phyloP scores from a whole-genome alignment of 345 rosid species.

The Sonneratia alba region DNA sequence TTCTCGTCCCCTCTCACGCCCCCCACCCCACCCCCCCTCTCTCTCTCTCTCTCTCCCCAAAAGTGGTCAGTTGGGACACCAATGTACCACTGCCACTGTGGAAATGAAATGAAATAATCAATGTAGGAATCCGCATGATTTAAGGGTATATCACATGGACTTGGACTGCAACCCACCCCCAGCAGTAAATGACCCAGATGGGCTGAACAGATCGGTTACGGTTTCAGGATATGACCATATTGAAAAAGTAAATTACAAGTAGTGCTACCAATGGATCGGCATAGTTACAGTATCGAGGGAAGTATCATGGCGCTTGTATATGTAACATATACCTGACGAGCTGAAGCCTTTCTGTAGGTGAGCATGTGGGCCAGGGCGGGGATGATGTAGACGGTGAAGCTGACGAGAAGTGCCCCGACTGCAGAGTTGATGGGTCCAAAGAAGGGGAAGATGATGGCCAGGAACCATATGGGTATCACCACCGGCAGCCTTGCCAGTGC shows the following conservation, averaged over 20 bases:
- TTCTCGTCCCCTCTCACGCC: slow-evolving; percentile 9
- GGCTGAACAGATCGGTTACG: neutral
- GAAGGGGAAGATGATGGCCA: slow-evolving; percentile 96
- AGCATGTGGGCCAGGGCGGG: slow-evolving; percentile 95
- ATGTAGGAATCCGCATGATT: neutral
- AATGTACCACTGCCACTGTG: neutral
- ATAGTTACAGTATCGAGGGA: neutral
- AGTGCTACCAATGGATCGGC: neutral
- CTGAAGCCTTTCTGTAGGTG: slow-evolving; percentile 86
- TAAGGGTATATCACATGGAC: neutral
- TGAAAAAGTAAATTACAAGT: neutral
- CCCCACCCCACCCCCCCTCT: neutral
- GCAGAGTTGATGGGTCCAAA: slow-evolving; percentile 98
- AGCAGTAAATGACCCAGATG: neutral
- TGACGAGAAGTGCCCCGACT: slow-evolving; percentile 92
- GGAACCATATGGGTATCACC: slow-evolving; percentile 95
- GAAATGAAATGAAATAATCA: neutral
- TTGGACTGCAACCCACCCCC: neutral
- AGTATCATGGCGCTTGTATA: neutral
- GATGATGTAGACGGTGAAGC: slow-evolving; percentile 97
- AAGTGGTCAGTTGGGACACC: neutral
- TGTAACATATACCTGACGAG: slow-evolving; percentile 60
- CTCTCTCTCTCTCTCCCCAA: neutral
- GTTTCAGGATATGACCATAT: no score
- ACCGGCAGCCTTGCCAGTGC: slow-evolving; percentile 90